phyloP scores from a whole-genome alignment of 345 rosid species.

The Lepidium didymum region DNA sequence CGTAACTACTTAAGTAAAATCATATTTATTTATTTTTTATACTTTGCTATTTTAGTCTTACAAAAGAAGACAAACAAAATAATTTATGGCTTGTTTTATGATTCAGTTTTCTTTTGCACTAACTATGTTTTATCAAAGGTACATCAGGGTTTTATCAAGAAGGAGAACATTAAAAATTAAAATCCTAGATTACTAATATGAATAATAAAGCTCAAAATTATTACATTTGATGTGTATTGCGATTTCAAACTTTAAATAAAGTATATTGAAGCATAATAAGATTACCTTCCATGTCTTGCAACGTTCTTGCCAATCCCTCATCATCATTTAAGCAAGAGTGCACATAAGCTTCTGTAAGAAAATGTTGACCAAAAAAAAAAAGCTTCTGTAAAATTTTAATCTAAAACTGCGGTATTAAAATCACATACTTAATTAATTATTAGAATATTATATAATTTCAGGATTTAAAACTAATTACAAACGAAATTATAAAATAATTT shows the following conservation, averaged over 20 bases:
- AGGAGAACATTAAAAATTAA: not conserved
- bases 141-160: not conserved
- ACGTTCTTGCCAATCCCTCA: constrained; percentile 6
- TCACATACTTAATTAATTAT: not conserved
- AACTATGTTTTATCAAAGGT: not conserved
- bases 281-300: constrained; percentile 4
- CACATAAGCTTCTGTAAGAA: not conserved
- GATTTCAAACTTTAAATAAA: not conserved
- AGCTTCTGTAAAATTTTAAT: not conserved
- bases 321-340: not conserved
- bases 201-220: not conserved
- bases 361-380: too few species aligned
- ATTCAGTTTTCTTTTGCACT: too few species aligned
- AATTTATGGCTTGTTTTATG: not conserved
- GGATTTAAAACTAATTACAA: not conserved
- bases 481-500: not conserved
- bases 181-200: not conserved
- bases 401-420: not conserved
- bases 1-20: too few species aligned
- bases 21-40: too few species aligned
- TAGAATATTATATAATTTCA: not conserved
- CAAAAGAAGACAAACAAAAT: not conserved
- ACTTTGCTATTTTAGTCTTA: not conserved
- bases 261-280: not conserved
- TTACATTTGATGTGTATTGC: not conserved